A percentile compares a stretch with the other conserved stretches of the same genome.
Evolutionary conservation across 73 alveolate genomes (phyloP).

Genomic region (Paramecium bursaria): DNA sequence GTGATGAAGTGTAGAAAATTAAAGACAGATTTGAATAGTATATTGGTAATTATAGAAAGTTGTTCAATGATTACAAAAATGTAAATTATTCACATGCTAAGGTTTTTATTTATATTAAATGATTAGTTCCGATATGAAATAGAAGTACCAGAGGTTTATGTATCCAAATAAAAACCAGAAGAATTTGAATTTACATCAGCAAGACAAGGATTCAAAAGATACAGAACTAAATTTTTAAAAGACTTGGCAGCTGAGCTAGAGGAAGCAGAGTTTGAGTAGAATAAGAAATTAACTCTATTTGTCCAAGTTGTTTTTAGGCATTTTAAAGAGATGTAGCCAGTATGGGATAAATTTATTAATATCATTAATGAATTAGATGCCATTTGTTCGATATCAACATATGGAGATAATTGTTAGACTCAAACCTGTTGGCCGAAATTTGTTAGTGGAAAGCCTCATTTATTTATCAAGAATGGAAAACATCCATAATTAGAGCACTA

Average conservation of each 20-base stretch:
- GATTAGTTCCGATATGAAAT: slow-evolving; percentile 78
- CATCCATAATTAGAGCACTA: slow-evolving; percentile 56
- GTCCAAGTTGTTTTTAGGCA: slow-evolving; percentile 68
- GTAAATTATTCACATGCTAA: slow-evolving; percentile 79
- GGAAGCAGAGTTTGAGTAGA: slow-evolving; percentile 76
- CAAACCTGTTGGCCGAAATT: slow-evolving; percentile 73
- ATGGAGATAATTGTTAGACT: slow-evolving; percentile 56
- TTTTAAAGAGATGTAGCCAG: slow-evolving; percentile 69
- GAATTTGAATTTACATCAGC: slow-evolving; percentile 84
- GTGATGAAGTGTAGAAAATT: slow-evolving; percentile 64
- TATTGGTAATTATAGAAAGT: slow-evolving; percentile 59
- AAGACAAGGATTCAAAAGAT: slow-evolving; percentile 74
- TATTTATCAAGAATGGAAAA: slow-evolving; percentile 42
- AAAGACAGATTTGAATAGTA: slow-evolving; percentile 69
- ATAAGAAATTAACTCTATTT: slow-evolving; percentile 70
- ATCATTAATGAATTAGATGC: slow-evolving; percentile 80
- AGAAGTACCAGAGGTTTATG: slow-evolving; percentile 76
- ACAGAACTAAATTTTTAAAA: slow-evolving; percentile 68
- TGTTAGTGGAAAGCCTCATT: neutral
- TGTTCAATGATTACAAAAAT: slow-evolving; percentile 59
- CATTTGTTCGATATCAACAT: slow-evolving; percentile 72
- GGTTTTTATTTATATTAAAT: too few species aligned
- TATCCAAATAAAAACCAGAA: slow-evolving; percentile 77
- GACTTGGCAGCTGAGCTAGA: slow-evolving; percentile 76
- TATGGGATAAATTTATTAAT: slow-evolving; percentile 74